Evolutionary conservation across 345 rosid species (phyloP).

Genomic region (Aegle marmelos): DNA sequence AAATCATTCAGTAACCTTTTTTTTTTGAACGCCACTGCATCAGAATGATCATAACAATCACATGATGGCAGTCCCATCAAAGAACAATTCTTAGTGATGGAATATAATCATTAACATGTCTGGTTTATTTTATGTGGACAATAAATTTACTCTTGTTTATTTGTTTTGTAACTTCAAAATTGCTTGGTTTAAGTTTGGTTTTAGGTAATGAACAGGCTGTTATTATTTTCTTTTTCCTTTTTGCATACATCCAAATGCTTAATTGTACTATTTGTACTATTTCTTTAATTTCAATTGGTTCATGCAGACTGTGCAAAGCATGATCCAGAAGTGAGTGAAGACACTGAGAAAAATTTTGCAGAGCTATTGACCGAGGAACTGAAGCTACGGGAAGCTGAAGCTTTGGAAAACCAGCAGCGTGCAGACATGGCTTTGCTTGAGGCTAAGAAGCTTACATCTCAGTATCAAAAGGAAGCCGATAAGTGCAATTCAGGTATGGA

Average conservation of each 20-base stretch:
- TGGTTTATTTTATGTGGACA: neutral
- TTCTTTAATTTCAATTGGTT: neutral
- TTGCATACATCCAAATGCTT: too few relatives aligned
- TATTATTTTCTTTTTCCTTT: neutral
- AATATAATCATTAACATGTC: neutral
- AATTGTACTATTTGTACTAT: too few relatives aligned
- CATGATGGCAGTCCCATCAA: neutral
- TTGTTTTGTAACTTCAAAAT: neutral
- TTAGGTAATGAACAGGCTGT: neutral
- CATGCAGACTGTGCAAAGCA: slow-evolving; percentile 75
- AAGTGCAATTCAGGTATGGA: slow-evolving; percentile 98
- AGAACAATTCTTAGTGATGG: neutral
- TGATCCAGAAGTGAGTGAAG: slow-evolving; percentile 82
- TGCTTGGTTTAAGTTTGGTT: neutral
- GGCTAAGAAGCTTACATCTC: slow-evolving; percentile 92
- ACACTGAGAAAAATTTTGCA: slow-evolving; percentile 72
- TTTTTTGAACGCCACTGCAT: neutral
- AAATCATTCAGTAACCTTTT: neutral
- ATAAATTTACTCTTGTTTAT: neutral
- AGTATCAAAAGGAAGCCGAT: slow-evolving; percentile 97
- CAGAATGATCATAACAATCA: neutral
- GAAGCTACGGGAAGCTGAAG: slow-evolving; percentile 75
- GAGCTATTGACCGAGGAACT: slow-evolving; percentile 81
- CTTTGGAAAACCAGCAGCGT: slow-evolving; percentile 67
- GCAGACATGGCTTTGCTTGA: slow-evolving; percentile 78